Percentiles rank a stretch among this genome's conserved stretches.
Evolutionary conservation across 75 land plant genomes (phyloP).

Genomic region (Pinus taeda): DNA sequence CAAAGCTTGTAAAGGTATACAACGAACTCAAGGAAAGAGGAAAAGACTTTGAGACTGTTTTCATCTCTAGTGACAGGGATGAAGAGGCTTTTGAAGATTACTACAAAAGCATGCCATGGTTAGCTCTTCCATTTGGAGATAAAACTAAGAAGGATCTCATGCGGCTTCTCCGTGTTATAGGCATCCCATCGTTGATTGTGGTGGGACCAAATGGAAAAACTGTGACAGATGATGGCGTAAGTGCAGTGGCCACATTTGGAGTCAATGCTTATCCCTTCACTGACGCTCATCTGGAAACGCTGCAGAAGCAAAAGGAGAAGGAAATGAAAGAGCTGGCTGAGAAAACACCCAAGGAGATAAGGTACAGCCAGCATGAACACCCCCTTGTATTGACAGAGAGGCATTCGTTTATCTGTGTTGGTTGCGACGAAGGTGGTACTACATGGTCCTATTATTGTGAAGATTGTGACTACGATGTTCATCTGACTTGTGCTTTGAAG

Average conservation of each 20-base stretch:
- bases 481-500: constrained; percentile 32
- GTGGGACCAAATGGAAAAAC: constrained; percentile 57
- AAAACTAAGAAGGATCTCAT: constrained; percentile 25
- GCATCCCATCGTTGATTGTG: constrained; percentile 56
- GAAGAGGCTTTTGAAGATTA: constrained; percentile 50
- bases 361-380: constrained; percentile 30
- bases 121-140: constrained; percentile 67
- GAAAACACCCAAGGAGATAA: constrained; percentile 33
- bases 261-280: constrained; percentile 67
- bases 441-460: constrained; percentile 39
- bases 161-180: constrained; percentile 37
- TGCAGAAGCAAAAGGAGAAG: constrained; percentile 6
- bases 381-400: constrained; percentile 21
- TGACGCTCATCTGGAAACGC: constrained; percentile 26
- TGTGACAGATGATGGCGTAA: constrained; percentile 37
- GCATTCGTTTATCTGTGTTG: constrained; percentile 27
- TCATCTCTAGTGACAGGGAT: constrained; percentile 60
- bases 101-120: constrained; percentile 65
- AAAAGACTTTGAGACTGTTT: constrained; percentile 49
- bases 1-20: constrained; percentile 57
- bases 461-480: constrained; percentile 41
- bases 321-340: constrained; percentile 21
- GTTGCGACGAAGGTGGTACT: constrained; percentile 27
- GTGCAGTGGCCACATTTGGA: constrained; percentile 29
- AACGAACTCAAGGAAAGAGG: constrained; percentile 51